Evolutionary conservation across 352 stramenopile genomes (phyloP).

Genomic region (Blastocystis sp.): DNA sequence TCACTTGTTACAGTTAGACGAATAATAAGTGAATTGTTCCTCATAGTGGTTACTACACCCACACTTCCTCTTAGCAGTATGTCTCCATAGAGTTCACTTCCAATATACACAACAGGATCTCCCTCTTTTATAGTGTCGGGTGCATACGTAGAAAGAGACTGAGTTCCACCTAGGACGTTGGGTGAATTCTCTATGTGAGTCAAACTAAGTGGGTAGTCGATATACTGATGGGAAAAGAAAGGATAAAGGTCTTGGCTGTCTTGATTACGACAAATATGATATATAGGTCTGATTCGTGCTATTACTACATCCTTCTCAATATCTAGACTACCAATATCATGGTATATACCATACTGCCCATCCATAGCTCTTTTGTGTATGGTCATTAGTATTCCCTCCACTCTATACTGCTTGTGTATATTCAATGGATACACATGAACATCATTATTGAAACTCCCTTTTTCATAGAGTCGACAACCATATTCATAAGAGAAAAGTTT

Average conservation of each 20-base stretch:
- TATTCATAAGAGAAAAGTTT: background rate
- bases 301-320: background rate
- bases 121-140: background rate
- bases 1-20: background rate
- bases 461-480: background rate
- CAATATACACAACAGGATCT: constrained; percentile 1
- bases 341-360: background rate
- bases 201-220: constrained; percentile 6
- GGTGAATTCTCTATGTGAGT: background rate
- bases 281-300: constrained; percentile 3
- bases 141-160: background rate
- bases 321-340: constrained; percentile 16
- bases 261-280: background rate
- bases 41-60: background rate
- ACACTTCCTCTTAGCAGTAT: background rate
- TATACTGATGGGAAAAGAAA: background rate
- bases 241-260: background rate
- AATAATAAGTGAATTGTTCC: background rate
- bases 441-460: background rate
- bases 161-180: background rate
- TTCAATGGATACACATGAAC: background rate
- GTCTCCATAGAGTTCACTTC: background rate
- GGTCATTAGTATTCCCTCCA: background rate
- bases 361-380: background rate
- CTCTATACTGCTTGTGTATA: background rate